These are phyloP conservation scores for Cylindrotheca closterium DNA, from an alignment of 108 stramenopile species.

Conservation along the genomic window DNA sequence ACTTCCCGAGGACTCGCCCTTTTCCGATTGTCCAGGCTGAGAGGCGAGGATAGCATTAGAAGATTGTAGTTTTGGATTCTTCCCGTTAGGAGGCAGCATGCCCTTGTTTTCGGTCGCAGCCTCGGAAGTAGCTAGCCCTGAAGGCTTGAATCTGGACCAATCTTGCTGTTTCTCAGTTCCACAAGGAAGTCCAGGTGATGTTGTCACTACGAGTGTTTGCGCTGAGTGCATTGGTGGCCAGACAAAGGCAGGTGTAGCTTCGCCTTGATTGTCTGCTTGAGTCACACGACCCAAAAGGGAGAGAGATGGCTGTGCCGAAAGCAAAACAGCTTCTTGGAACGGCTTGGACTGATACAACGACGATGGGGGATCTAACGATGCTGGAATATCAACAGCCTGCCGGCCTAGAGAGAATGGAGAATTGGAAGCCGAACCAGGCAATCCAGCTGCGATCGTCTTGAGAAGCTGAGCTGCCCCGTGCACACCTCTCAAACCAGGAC, in stretches of 20 bases:
- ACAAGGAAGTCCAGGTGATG: background rate
- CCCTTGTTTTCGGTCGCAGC: background rate
- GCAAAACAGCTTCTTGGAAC: background rate
- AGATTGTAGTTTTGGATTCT: background rate
- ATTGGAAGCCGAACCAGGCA: conserved; percentile 1
- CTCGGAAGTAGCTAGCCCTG: background rate
- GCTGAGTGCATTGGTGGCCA: background rate
- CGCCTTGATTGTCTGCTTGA: background rate
- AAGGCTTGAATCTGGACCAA: too few species aligned
- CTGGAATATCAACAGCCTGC: background rate
- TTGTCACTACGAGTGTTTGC: background rate
- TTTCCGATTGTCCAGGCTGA: background rate
- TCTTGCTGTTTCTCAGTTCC: background rate
- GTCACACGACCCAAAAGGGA: conserved; percentile 19
- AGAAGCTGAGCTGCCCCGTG: conserved; percentile 55
- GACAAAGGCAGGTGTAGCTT: background rate
- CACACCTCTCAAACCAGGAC: conserved; percentile 33
- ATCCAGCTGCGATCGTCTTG: conserved; percentile 35
- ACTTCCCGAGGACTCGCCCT: background rate
- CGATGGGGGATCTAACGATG: background rate
- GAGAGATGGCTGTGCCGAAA: conserved; percentile 6
- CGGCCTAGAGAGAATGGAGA: conserved; percentile 7
- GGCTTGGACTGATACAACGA: background rate
- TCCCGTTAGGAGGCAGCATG: background rate
- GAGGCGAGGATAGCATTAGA: background rate